These are phyloP conservation scores for Aureobasidium subglaciale DNA, from an alignment of 2,329 filamentous ascomycete species.

Conservation along the genomic window DNA sequence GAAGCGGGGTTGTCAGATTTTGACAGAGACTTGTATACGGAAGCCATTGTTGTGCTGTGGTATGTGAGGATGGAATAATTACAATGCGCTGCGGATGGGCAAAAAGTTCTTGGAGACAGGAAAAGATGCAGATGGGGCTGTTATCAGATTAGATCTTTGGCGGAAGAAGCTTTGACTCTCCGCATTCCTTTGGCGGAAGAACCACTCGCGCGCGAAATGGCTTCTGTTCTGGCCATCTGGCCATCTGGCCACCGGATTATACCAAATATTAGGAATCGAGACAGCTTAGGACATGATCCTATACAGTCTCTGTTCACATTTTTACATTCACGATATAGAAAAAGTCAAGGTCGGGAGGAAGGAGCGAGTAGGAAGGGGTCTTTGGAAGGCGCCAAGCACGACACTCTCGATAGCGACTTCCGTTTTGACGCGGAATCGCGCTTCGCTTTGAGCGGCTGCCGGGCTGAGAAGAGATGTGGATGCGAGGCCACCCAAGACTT, in stretches of 20 bases:
- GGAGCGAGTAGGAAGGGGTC: background rate
- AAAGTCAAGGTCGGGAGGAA: background rate
- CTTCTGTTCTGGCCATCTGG: background rate
- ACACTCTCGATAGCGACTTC: constrained; percentile 12
- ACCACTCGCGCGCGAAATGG: background rate
- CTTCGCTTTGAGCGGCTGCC: constrained; percentile 7
- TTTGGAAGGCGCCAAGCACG: background rate
- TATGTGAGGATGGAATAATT: background rate
- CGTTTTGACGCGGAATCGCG: constrained; percentile 12
- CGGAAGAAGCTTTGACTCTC: constrained; percentile 1
- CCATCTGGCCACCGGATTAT: too few relatives aligned
- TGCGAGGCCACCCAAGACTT: background rate
- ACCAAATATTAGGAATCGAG: too few relatives aligned
- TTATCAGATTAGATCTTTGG: constrained; percentile 9
- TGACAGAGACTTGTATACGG: constrained; percentile 51
- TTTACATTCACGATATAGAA: too few relatives aligned
- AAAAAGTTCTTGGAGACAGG: background rate
- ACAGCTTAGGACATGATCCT: too few relatives aligned
- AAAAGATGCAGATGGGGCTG: background rate
- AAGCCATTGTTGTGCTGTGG: constrained; percentile 37
- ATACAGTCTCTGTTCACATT: too few relatives aligned
- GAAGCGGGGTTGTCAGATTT: constrained; percentile 29
- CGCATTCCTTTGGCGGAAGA: constrained; percentile 1
- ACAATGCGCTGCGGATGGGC: constrained; percentile 1
- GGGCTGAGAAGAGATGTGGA: constrained; percentile 7